Conservation (phyloP, 2,329 filamentous ascomycete genomes). For the Fusarium coffeatum region DNA sequence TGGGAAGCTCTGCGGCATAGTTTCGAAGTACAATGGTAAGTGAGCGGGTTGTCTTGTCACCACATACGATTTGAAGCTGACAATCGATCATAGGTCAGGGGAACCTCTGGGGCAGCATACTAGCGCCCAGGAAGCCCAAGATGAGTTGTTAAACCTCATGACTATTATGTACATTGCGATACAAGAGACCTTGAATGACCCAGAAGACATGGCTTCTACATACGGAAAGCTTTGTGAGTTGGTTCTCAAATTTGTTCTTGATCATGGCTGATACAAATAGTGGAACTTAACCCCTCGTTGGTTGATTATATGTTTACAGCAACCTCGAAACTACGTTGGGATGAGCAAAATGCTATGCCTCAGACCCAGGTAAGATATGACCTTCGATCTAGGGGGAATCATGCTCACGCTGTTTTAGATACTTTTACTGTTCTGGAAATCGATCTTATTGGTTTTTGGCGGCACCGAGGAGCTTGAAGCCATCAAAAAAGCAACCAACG, state of each 20-base stretch:
- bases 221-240: slow-evolving; percentile 65
- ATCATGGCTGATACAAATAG: slow-evolving; percentile 50
- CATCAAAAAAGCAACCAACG: slow-evolving; percentile 78
- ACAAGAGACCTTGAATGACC: slow-evolving; percentile 66
- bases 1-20: slow-evolving; percentile 63
- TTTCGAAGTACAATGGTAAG: slow-evolving; percentile 67
- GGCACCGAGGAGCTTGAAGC: slow-evolving; percentile 77
- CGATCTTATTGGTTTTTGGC: slow-evolving; percentile 86
- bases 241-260: background rate
- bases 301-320: slow-evolving; percentile 78
- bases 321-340: slow-evolving; percentile 77
- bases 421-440: slow-evolving; percentile 91
- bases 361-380: slow-evolving; percentile 68
- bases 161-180: slow-evolving; percentile 71
- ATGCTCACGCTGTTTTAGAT: slow-evolving; percentile 61
- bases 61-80: slow-evolving; percentile 43
- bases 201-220: slow-evolving; percentile 60
- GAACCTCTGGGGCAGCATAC: slow-evolving; percentile 55
- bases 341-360: slow-evolving; percentile 70
- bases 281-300: slow-evolving; percentile 72
- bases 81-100: slow-evolving; percentile 56
- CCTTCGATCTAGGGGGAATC: background rate
- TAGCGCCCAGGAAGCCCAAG: slow-evolving; percentile 64
- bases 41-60: background rate
- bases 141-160: slow-evolving; percentile 72